Conservation (phyloP, 2,329 filamentous ascomycete species). For the Drechslera avenae region DNA sequence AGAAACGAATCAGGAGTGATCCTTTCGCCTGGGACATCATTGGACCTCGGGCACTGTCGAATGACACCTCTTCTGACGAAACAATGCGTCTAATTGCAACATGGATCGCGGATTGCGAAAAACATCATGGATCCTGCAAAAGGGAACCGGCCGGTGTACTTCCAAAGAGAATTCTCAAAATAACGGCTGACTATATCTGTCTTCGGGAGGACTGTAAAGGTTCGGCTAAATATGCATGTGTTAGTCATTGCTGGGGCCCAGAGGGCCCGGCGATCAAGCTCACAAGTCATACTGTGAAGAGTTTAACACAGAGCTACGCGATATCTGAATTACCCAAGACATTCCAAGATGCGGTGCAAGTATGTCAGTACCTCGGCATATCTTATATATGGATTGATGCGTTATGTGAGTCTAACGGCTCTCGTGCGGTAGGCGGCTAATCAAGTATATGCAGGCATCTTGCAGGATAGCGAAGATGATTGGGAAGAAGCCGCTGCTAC, state of each 20-base stretch:
- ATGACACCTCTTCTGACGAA: neutral
- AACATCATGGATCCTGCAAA: neutral
- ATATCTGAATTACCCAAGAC: neutral
- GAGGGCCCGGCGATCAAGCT: neutral
- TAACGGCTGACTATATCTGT: neutral
- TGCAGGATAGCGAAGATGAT: neutral
- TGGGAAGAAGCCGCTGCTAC: neutral
- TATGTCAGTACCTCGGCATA: neutral
- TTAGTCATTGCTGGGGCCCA: neutral
- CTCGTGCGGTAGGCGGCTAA: neutral
- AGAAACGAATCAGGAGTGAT: no score
- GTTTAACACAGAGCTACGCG: accelerated
- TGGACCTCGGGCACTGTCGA: accelerated
- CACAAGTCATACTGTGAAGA: neutral
- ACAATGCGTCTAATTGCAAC: neutral
- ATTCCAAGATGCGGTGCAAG: neutral
- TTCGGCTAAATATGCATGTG: neutral
- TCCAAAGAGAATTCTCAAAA: neutral
- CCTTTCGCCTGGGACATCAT: no score
- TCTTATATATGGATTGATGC: neutral
- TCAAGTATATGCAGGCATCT: neutral
- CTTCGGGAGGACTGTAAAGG: neutral
- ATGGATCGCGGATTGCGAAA: neutral
- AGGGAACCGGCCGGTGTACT: accelerated
- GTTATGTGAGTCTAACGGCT: neutral